These are phyloP conservation scores for Gaeumannomyces tritici DNA, from an alignment of 2,329 filamentous ascomycete genomes.

Conservation along the genomic window DNA sequence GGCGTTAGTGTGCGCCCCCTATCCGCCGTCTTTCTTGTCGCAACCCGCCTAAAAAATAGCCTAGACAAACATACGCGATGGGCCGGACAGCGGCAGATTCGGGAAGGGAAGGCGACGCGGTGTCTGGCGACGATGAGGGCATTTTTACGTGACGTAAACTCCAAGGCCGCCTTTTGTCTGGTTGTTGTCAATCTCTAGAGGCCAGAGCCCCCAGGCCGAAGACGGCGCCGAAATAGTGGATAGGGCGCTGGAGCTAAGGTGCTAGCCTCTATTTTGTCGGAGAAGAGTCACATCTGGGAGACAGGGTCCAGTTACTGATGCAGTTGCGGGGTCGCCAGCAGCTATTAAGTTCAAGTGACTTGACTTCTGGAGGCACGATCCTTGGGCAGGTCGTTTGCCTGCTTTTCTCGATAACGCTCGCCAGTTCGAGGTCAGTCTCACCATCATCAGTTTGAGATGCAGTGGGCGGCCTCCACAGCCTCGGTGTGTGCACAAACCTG, in stretches of 20 bases:
- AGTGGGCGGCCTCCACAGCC: too few species aligned
- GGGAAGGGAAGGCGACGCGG: background rate
- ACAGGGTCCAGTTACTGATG: background rate
- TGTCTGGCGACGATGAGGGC: background rate
- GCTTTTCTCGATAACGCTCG: background rate
- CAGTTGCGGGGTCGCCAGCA: too few species aligned
- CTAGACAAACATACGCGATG: conserved; percentile 1
- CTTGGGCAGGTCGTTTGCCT: too few species aligned
- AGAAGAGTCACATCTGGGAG: background rate
- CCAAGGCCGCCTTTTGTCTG: background rate
- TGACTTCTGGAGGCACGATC: too few species aligned
- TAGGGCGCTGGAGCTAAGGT: background rate
- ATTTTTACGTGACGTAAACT: background rate
- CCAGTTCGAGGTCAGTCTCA: too few species aligned
- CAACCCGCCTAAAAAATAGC: too few species aligned
- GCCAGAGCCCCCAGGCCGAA: background rate
- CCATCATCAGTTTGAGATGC: too few species aligned
- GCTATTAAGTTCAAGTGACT: background rate
- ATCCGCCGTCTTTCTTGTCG: too few species aligned
- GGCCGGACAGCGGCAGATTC: background rate
- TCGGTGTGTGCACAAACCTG: too few species aligned
- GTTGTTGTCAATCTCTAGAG: background rate
- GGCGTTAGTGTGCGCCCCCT: background rate
- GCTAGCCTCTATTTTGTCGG: background rate
- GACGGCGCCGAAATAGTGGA: background rate